Base-by-base conservation (phyloP, 2,329 filamentous ascomycete genomes). In the Beauveria pseudobassiana region DNA sequence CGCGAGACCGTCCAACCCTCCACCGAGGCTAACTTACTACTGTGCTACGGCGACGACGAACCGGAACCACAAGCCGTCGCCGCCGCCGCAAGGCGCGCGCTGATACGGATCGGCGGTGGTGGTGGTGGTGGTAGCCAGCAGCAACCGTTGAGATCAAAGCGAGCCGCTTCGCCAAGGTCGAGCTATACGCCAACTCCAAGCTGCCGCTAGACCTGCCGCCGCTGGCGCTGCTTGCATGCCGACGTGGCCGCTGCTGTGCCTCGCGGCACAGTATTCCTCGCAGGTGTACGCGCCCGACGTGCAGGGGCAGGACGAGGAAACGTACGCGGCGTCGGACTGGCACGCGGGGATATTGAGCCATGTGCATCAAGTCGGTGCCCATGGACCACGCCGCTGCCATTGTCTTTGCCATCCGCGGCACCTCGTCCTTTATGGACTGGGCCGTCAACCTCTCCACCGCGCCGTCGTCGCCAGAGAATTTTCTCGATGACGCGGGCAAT, bases 341-440 rank as follows among this genome's bases (percentile, higher is more conserved):
- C 80, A 81, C 22, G 80, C 82, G 3, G 90, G 90, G n/a, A 89
- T 90, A n/a, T n/a, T n/a, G n/a, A 71, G 88, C 91, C 26, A 93
- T 93, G 87, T 86, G 90, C 18, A 87, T 96, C 70, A 93, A 93
- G 70, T 91, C 88, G 0, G 81, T 93, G 0, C 85, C 90, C 1
- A 85, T 92, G 70, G 90, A 95, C 69, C 81, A 90, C 68, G 86
- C 87, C 76, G 85, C 90, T 70, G 87, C 87, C 20, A 87, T 96
- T 61, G 88, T 96, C 12, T 90, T 96, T 68, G 90, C 91, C 16
- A 90, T 96, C 64, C 85, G 91, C 22, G 91, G 91, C 22, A 91
- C 87, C 0, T 85, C 90, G 26, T 89, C 85, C 7, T 89, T 95
- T 67, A 86, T 89, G 77, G 91, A 96, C 74, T 96, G 91, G 91